A percentile compares a stretch with the other conserved stretches of the same genome.
Evolutionary conservation across 768 basidiomycete genomes (phyloP).

Genomic region (Lactarius tabidus): DNA sequence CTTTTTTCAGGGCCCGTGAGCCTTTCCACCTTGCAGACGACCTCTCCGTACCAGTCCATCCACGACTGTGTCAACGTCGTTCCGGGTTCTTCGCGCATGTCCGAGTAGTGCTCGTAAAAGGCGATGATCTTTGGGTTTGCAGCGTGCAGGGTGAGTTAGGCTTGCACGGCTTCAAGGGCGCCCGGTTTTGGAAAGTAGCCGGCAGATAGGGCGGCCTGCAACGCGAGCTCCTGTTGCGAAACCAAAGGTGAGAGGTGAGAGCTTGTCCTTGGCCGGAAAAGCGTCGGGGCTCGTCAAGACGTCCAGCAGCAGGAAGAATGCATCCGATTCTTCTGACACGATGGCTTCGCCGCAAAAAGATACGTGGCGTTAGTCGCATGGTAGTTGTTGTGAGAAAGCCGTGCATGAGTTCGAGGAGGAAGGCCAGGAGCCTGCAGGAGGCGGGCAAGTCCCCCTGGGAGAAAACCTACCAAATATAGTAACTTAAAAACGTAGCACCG

Average conservation of each 20-base stretch:
- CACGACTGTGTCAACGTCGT: slow-evolving; percentile 23
- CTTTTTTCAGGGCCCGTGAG: slow-evolving; percentile 52
- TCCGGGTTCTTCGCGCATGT: slow-evolving; percentile 29
- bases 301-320: slow-evolving; percentile 78
- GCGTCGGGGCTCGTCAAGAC: slow-evolving; percentile 52
- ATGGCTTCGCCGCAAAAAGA: slow-evolving; percentile 65
- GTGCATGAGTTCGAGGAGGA: slow-evolving; percentile 22
- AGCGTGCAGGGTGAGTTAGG: slow-evolving; percentile 73
- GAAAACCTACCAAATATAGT: no score
- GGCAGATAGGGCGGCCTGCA: slow-evolving; percentile 47
- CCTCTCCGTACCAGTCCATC: no score
- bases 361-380: no score
- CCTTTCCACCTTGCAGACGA: slow-evolving; percentile 63
- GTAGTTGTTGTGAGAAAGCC: background rate
- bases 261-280: slow-evolving; percentile 34
- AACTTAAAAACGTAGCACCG: no score
- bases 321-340: slow-evolving; percentile 60
- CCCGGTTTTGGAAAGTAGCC: slow-evolving; percentile 49
- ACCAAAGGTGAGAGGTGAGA: slow-evolving; percentile 49
- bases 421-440: no score
- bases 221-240: slow-evolving; percentile 49
- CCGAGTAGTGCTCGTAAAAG: slow-evolving; percentile 68
- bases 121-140: slow-evolving; percentile 81
- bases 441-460: no score
- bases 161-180: slow-evolving; percentile 54